Base-by-base conservation (phyloP, 495 filamentous ascomycete species). In the Neurospora cerealis region DNA sequence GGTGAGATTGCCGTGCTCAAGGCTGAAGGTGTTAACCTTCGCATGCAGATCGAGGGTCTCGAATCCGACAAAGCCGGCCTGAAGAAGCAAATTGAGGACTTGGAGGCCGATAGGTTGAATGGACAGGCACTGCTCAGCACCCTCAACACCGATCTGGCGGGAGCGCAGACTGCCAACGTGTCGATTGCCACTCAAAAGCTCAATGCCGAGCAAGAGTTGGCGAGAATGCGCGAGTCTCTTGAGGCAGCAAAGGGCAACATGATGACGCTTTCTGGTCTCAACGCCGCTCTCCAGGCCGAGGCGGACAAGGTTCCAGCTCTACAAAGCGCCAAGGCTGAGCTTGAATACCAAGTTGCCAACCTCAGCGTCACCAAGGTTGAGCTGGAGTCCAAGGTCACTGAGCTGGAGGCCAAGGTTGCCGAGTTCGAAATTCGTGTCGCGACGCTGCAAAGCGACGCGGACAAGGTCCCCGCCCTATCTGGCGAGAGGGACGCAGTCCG, bases 51-150 rank as follows among this genome's bases (percentile, higher is more conserved):
- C 38, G 82, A 81, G 70, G 77, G 76, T 73, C 78, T 83, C 66
- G 75, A 79, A 48, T 77, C 81, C 32, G 79, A 84, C 69, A 84
- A 80, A 74, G 75, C 75, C 21, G 78, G 76, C 41, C 77, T 86
- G 41, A 73, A 78, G 32, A 73, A 79, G 38, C 79, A 83, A 39
- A 73, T 86, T 19, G 73, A 75, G 1, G 76, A 75, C 11, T 73
- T 82, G 24, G 39, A 71, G 36, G 70, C 75, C 46, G 74, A 75
- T 24, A 75, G 73, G 41, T 62, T 73, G 10, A 73, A 76, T 54
- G 73, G 74, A 70, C 71, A 77, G 28, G 71, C 73, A 5, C 74
- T 76, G 36, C 71, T 82, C n/a, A 73, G 75, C 71, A 76, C 74
- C 19, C 78, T 82, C 72, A 76, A 70, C 37, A 80, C 77, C 28